Evolutionary conservation across 306 rosid genomes (phyloP).

Genomic region (Lablab purpureus): DNA sequence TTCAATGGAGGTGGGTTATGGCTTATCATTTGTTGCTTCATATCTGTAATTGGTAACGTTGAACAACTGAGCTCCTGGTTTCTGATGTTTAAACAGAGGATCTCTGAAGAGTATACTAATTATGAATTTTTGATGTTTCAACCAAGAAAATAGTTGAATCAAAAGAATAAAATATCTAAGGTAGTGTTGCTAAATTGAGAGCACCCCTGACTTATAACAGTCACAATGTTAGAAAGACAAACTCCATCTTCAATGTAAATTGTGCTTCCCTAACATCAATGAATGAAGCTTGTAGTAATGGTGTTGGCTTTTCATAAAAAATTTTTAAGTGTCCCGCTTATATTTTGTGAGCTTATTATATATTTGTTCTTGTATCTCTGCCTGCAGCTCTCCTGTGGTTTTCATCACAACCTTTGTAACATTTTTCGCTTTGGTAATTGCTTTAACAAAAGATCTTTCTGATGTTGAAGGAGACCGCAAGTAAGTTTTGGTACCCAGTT

Average conservation of each 20-base stretch:
- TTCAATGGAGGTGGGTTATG: conserved; percentile 88
- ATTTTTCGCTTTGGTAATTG: conserved; percentile 91
- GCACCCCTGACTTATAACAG: background rate
- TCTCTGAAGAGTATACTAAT: conserved; percentile 2
- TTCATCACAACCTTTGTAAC: conserved; percentile 94
- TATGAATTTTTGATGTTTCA: conserved; percentile 24
- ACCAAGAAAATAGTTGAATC: conserved; percentile 18
- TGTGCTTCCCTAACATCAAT: background rate
- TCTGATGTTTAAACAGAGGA: conserved; percentile 34
- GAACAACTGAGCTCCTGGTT: background rate
- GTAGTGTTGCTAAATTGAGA: conserved; percentile 17
- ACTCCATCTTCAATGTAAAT: background rate
- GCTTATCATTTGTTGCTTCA: conserved; percentile 35
- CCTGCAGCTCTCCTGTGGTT: conserved; percentile 90
- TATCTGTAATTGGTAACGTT: conserved; percentile 36
- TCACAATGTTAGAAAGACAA: background rate
- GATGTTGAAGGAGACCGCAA: conserved; percentile 98
- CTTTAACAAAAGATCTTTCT: conserved; percentile 97
- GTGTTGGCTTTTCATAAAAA: conserved; percentile 21
- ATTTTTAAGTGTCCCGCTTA: background rate
- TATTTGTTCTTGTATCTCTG: conserved; percentile 42
- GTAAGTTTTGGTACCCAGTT: conserved; percentile 53
- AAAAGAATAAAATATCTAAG: conserved; percentile 20
- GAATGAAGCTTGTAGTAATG: conserved; percentile 21
- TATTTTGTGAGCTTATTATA: conserved; percentile 28